A percentile compares a stretch with the other conserved stretches of the same genome.
Evolutionary conservation across 148 eudicot species (phyloP).

Genomic region (Camellia lanceoleosa): DNA sequence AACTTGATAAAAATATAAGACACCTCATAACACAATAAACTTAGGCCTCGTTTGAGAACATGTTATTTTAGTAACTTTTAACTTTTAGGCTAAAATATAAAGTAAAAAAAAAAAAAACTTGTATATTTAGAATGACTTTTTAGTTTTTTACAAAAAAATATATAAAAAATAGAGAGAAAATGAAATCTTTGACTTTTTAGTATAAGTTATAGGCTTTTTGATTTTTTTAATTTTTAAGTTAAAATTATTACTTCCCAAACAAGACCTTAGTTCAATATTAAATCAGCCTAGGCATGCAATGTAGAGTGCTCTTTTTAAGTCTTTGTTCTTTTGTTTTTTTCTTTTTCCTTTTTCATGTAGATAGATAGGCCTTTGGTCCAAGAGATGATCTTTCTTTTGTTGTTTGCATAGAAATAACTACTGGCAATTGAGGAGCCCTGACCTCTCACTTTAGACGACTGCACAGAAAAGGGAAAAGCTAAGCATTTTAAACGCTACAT

Average conservation of each 20-base stretch:
- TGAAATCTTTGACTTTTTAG: too few relatives aligned
- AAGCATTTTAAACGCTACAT: background rate
- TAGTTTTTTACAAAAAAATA: too few relatives aligned
- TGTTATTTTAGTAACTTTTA: too few relatives aligned
- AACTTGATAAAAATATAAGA: too few relatives aligned
- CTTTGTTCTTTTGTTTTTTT: background rate
- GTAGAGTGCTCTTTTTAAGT: background rate
- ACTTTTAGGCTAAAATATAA: too few relatives aligned
- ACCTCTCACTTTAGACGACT: constrained; percentile 24
- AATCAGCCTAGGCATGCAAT: background rate
- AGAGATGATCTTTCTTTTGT: background rate
- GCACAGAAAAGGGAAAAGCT: constrained; percentile 18
- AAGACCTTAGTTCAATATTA: background rate
- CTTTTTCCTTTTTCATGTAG: background rate
- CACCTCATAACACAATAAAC: too few relatives aligned
- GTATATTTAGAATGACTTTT: too few relatives aligned
- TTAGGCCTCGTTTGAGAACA: too few relatives aligned
- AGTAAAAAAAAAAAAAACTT: too few relatives aligned
- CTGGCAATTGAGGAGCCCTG: constrained; percentile 9
- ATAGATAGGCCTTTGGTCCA: background rate
- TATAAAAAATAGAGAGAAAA: too few relatives aligned
- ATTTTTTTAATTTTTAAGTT: too few relatives aligned
- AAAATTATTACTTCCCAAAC: background rate
- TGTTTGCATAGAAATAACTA: background rate
- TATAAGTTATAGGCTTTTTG: too few relatives aligned